These are phyloP conservation scores for Gossypium raimondii DNA, from an alignment of 345 rosid genomes.

Conservation along the genomic window DNA sequence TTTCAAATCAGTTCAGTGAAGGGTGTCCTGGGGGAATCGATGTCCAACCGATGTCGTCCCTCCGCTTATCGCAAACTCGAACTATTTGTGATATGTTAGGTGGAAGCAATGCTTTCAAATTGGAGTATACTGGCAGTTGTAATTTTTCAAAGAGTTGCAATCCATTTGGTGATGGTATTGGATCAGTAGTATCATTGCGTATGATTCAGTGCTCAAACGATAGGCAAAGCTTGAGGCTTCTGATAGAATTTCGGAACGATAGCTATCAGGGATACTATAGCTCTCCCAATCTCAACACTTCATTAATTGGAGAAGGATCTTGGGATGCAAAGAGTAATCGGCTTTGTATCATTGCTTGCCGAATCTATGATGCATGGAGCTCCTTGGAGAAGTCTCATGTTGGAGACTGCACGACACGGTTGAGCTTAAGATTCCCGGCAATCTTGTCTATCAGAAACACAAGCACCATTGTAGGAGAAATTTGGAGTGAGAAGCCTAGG, in stretches of 20 bases:
- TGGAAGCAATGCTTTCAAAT: too few relatives aligned
- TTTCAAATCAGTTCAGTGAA: neutral
- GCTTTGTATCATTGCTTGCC: conserved; percentile 31
- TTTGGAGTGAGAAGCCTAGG: conserved; percentile 27
- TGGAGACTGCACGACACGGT: conserved; percentile 40
- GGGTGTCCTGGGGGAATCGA: conserved; percentile 13
- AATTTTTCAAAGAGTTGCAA: too few relatives aligned
- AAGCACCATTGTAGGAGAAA: conserved; percentile 28
- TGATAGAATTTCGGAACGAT: too few relatives aligned
- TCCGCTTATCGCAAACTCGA: neutral
- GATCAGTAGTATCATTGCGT: too few relatives aligned
- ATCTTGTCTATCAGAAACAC: conserved; percentile 30
- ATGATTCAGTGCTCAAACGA: too few relatives aligned
- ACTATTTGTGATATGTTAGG: neutral
- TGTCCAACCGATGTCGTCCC: conserved; percentile 7
- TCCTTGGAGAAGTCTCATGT: conserved; percentile 28
- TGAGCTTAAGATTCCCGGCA: conserved; percentile 35
- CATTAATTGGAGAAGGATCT: conserved; percentile 35
- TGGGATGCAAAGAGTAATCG: conserved; percentile 38
- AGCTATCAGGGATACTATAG: too few relatives aligned
- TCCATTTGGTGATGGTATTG: too few relatives aligned
- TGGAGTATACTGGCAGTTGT: too few relatives aligned
- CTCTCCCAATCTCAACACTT: too few relatives aligned
- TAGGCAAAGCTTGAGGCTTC: too few relatives aligned
- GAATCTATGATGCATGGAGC: conserved; percentile 19